These are phyloP conservation scores for Oryza punctata DNA, from an alignment of 176 grass and related monocot species.

Conservation along the genomic window DNA sequence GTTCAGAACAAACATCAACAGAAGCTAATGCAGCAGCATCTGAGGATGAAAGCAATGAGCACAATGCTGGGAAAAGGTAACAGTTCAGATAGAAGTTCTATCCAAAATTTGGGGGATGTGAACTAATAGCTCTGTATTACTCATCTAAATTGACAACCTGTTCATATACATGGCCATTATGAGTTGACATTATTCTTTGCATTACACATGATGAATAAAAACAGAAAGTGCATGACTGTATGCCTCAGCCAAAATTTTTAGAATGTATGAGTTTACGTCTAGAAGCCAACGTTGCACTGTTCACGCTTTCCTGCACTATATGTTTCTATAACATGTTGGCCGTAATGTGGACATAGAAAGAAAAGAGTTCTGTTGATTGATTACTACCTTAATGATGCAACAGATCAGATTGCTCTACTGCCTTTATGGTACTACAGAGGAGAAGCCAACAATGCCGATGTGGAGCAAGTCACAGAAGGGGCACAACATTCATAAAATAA, in stretches of 20 bases:
- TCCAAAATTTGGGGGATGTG: neutral
- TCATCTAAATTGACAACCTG: neutral
- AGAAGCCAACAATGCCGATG: neutral
- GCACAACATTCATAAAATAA: neutral
- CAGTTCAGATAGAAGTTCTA: neutral
- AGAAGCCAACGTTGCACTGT: neutral
- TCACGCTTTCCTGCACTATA: neutral
- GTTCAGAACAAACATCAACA: neutral
- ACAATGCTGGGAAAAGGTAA: constrained; percentile 22
- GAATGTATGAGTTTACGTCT: neutral
- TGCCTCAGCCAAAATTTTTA: constrained; percentile 4
- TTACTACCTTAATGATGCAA: neutral
- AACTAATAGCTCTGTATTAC: constrained; percentile 19
- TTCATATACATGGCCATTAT: constrained; percentile 22
- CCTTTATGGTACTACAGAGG: neutral
- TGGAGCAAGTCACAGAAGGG: too few relatives aligned
- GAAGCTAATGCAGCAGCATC: constrained; percentile 17
- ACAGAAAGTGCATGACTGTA: neutral
- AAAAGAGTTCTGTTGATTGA: neutral
- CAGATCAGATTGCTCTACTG: neutral
- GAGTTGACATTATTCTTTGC: constrained; percentile 32
- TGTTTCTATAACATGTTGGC: neutral
- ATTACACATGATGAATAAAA: neutral
- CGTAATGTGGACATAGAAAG: too few relatives aligned
- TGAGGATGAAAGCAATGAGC: constrained; percentile 11